These are phyloP conservation scores for Candida albicans DNA, from an alignment of 1,139 yeast genomes.

Conservation along the genomic window DNA sequence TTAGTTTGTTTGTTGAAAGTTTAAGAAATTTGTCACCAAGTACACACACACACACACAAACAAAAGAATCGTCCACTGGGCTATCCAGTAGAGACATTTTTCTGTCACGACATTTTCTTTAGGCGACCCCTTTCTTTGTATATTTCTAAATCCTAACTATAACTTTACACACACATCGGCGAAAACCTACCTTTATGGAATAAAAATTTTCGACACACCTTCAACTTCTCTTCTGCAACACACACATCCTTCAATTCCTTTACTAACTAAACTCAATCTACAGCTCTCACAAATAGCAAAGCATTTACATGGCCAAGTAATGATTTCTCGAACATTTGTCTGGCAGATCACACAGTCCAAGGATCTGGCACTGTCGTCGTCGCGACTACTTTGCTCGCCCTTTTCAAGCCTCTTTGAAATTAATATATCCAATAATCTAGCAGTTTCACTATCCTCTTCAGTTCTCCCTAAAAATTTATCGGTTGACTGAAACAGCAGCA, in stretches of 20 bases:
- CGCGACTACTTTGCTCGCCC: constrained; percentile 11
- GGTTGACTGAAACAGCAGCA: not conserved
- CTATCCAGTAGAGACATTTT: no score
- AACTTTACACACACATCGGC: not conserved
- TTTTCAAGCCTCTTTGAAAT: constrained; percentile 16
- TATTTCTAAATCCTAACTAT: not conserved
- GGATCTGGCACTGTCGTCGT: constrained; percentile 16
- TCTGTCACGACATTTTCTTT: no score
- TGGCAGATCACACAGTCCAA: constrained; percentile 81
- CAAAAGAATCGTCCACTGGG: no score
- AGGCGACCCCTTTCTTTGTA: not conserved
- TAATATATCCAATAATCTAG: constrained; percentile 19
- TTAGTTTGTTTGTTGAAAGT: no score
- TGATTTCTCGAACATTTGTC: constrained; percentile 67
- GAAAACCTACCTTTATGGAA: constrained; percentile 44
- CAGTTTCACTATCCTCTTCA: constrained; percentile 18
- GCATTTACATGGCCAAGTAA: constrained; percentile 93
- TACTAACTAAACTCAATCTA: constrained; percentile 68
- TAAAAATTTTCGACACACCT: constrained; percentile 49
- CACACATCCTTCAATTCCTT: constrained; percentile 79
- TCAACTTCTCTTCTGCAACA: constrained; percentile 79
- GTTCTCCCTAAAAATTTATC: not conserved
- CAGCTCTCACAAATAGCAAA: constrained; percentile 86
- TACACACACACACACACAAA: no score
- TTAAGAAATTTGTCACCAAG: no score